Percentiles rank a stretch among this genome's conserved stretches.
phyloP scores from a whole-genome alignment of 2,329 filamentous ascomycete species.

The Neurospora sp. region DNA sequence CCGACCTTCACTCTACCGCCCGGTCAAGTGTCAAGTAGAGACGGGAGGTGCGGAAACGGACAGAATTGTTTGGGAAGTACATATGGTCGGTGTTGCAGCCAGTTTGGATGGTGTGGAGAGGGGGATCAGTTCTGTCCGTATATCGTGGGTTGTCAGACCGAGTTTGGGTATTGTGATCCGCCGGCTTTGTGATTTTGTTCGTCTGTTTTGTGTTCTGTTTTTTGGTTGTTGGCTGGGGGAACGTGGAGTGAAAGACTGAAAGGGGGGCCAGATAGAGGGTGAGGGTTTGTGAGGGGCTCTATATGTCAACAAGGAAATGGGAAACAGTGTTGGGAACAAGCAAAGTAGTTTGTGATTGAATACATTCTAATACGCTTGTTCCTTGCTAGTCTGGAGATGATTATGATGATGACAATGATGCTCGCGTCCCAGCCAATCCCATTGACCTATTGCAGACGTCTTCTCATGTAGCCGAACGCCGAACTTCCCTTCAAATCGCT shows the following conservation, averaged over 20 bases:
- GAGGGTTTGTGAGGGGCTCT: no score
- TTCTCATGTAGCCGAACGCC: background rate
- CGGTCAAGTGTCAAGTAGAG: constrained; percentile 15
- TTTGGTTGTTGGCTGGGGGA: background rate
- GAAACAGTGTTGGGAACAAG: no score
- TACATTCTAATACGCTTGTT: background rate
- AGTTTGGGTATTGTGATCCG: constrained; percentile 22
- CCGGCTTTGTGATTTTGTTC: background rate
- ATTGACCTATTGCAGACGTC: background rate
- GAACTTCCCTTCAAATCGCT: background rate
- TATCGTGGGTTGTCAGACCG: constrained; percentile 20
- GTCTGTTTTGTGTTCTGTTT: background rate
- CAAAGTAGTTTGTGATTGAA: no score
- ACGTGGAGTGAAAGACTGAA: no score
- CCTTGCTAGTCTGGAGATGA: background rate
- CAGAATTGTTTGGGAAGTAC: constrained; percentile 16
- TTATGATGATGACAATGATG: background rate
- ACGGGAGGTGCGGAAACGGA: constrained; percentile 17
- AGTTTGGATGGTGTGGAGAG: constrained; percentile 21
- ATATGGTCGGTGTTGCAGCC: constrained; percentile 19
- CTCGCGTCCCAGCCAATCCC: background rate
- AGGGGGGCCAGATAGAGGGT: no score
- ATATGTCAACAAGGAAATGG: no score
- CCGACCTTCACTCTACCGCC: constrained; percentile 12
- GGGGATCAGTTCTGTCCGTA: constrained; percentile 21